Base-by-base conservation (phyloP, 805 yeast species). In the Saturnispora besseyi region DNA sequence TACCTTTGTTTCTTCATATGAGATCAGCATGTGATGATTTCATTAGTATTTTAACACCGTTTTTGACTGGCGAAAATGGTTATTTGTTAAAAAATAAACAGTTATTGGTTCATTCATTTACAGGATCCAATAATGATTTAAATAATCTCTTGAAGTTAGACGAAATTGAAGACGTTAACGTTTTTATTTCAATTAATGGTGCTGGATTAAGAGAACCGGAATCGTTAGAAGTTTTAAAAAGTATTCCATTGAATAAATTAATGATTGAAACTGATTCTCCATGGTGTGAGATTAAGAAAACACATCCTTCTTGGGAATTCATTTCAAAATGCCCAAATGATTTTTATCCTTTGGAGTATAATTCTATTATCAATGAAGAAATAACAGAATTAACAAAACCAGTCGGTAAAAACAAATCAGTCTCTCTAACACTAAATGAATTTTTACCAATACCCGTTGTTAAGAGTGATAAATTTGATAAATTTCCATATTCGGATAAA, bases 251-350 rank as follows among this genome's bases (percentile, higher is more conserved):
- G 8, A 78, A 81, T 4, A 76, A 73, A 58, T 64, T 93, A 41
- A 66, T 91, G 74, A 76, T 93, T 9, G 99, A 93, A 62, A 91
- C 97, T 0, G 99, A 93, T 67, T 89, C 97, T 3, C 99, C 99
- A 1, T 93, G 99, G 99, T 93, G 99, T 69, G 98, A 90, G 61
- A 79, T 93, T 43, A 74, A 95, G 51, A 85, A 79, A 56, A 75
- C 93, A 9, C 96, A 88, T 62, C 87, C 88, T 2, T 77, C 93
- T 13, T 79, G 77, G 65, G 68, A 77, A 54, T 74, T 70, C 53
- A 62, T 89, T 30, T 66, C 79, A 0, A 59, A 68, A 8, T 76
- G 78, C 54, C 87, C 87, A 3, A 81, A 78, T 59, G 67, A 63
- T 13, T 77, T 70, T 50, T 82, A 79, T 55, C 86, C 86, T 61